These are phyloP conservation scores for Murraya paniculata DNA, from an alignment of 345 rosid species.

Conservation along the genomic window DNA sequence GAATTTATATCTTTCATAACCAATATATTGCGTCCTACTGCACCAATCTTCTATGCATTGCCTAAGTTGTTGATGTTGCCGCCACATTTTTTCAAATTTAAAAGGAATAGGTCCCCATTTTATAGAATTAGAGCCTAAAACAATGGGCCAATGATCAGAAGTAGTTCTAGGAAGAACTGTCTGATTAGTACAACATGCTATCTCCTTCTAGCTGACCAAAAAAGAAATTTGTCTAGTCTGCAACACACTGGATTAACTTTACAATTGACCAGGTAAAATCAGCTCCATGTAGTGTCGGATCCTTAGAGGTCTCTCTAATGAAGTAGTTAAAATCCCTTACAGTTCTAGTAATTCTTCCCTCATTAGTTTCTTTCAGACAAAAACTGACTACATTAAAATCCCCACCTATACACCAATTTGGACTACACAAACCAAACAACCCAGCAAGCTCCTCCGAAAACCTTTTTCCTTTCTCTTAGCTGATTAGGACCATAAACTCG, in stretches of 20 bases:
- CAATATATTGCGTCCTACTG: rapidly evolving
- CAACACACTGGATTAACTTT: neutral
- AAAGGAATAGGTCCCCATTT: neutral
- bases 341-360: neutral
- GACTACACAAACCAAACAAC: neutral
- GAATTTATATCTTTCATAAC: neutral
- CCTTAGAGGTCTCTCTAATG: neutral
- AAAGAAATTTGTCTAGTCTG: neutral
- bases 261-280: neutral
- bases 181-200: no score
- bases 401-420: neutral
- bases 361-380: neutral
- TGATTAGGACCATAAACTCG: neutral
- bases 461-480: neutral
- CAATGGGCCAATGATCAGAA: neutral
- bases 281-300: no score
- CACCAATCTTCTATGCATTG: neutral
- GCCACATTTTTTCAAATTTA: neutral
- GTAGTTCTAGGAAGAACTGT: neutral
- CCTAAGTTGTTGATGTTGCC: neutral
- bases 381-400: neutral
- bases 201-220: neutral
- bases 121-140: neutral
- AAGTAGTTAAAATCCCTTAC: no score
- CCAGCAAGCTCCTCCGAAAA: neutral